Percentiles rank a stretch among this genome's conserved stretches.
Evolutionary conservation across 2,329 filamentous ascomycete genomes (phyloP).

Genomic region (Xylaria polymorpha): DNA sequence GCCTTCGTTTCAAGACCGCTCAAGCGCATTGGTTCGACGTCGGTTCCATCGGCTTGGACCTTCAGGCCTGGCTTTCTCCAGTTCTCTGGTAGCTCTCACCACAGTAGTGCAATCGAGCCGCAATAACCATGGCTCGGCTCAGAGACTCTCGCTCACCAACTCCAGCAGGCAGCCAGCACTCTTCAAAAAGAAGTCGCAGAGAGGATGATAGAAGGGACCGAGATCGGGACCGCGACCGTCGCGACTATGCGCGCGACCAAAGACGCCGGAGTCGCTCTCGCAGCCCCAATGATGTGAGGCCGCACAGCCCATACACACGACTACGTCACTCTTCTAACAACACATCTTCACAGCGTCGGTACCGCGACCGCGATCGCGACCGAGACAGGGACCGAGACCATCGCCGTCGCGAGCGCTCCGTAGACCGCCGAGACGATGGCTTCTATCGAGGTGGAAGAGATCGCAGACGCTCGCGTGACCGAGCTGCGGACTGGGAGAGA

Average conservation of each 20-base stretch:
- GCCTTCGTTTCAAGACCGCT: conserved; percentile 19
- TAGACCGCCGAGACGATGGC: conserved; percentile 75
- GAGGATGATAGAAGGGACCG: conserved; percentile 67
- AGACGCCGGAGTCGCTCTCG: conserved; percentile 69
- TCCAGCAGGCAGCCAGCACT: conserved; percentile 87
- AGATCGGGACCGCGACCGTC: conserved; percentile 59
- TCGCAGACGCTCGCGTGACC: conserved; percentile 72
- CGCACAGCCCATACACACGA: conserved; percentile 31
- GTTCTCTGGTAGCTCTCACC: conserved; percentile 53
- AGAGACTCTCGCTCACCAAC: conserved; percentile 87
- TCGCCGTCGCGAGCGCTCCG: conserved; percentile 76
- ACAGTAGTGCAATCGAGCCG: conserved; percentile 53
- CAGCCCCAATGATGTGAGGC: conserved; percentile 70
- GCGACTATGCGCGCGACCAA: conserved; percentile 58
- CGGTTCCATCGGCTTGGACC: conserved; percentile 40
- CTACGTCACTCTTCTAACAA: conserved; percentile 55
- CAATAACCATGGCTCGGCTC: conserved; percentile 68
- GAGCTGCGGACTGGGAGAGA: conserved; percentile 62
- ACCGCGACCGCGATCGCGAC: conserved; percentile 63
- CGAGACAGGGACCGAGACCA: conserved; percentile 65
- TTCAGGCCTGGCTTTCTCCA: conserved; percentile 45
- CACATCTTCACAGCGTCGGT: conserved; percentile 63
- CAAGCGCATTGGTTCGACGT: conserved; percentile 19
- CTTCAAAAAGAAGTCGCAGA: conserved; percentile 75
- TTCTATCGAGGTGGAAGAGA: conserved; percentile 67